phyloP scores from a whole-genome alignment of 2,329 filamentous ascomycete genomes.

The Zasmidium citrigriseum region DNA sequence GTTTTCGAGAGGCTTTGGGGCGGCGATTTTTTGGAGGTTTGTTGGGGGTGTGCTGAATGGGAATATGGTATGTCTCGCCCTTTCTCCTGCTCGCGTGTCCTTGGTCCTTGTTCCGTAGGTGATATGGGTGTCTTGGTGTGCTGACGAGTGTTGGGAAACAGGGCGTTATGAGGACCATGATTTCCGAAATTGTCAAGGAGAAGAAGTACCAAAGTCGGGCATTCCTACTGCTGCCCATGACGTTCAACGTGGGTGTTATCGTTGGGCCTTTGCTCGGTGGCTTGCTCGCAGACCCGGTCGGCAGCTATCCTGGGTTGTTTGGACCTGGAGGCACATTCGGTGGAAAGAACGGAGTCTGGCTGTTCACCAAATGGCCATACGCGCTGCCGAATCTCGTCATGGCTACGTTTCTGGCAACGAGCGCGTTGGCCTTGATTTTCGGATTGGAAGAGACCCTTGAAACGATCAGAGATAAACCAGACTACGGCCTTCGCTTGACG shows the following conservation, averaged over 20 bases:
- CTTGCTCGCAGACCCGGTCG: slow-evolving; percentile 65
- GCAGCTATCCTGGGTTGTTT: slow-evolving; percentile 63
- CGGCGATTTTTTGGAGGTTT: slow-evolving; percentile 65
- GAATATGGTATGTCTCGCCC: no score
- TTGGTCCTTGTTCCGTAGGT: no score
- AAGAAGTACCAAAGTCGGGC: slow-evolving; percentile 61
- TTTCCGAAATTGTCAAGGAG: slow-evolving; percentile 70
- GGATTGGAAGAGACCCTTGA: slow-evolving; percentile 64
- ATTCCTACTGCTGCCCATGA: slow-evolving; percentile 65
- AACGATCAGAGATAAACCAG: slow-evolving; percentile 40
- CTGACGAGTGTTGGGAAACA: no score
- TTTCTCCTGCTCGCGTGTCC: no score
- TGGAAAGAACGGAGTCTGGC: slow-evolving; percentile 55
- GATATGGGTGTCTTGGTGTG: no score
- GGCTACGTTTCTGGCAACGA: slow-evolving; percentile 59
- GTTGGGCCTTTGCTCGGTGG: slow-evolving; percentile 61
- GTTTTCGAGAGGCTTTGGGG: slow-evolving; percentile 63
- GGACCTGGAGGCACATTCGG: slow-evolving; percentile 60
- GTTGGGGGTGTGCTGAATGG: slow-evolving; percentile 70
- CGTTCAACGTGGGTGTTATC: slow-evolving; percentile 62
- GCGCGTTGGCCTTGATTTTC: slow-evolving; percentile 59
- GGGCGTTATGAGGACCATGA: slow-evolving; percentile 75
- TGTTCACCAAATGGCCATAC: slow-evolving; percentile 70
- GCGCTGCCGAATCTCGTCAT: slow-evolving; percentile 70
- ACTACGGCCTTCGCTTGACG: slow-evolving; percentile 43